Evolutionary conservation across 2,329 filamentous ascomycete species (phyloP), one percentile per base, ranked within the genome.

Genomic region (Cladosporium sp.): DNA sequence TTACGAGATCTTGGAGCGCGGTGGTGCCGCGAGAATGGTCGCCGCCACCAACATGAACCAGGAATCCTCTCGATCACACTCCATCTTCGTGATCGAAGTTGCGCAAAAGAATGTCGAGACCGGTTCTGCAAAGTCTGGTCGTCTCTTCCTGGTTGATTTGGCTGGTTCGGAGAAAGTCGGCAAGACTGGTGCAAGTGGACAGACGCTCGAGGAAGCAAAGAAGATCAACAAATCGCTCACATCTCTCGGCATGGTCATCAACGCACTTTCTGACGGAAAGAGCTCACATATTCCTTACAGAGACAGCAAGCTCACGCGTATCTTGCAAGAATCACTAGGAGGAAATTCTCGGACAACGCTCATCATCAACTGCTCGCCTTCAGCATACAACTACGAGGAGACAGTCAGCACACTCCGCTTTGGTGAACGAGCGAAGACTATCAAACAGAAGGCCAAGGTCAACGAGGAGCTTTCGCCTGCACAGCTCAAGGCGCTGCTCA

Each of bases 181-280:
- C 77, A 98, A 99, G 86, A 99, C 95, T 34, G 95, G 95, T 73
- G 95, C 95, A 69, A 97, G 92, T 78, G 95, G 95, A 66, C 95
- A 98, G 80, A 98, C 94, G 4, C 85, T 99, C 52, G 95, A 98
- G 79, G 95, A 99, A 79, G 95, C 95, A 68, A 98, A 98, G 85
- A 99, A 99, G 86, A 99, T 99, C 86, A 99, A 99, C 86, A 98
- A 98, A 86, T 97, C 93, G 85, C 86, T 99, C 83, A 97, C 93
- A 82, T 93, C 95, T 65, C 86, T 99, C 68, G 95, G 95, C 74
- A 98, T 97, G 93, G 95, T 98, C 82, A 99, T 99, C 85, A 98
- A 98, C 80, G 88, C 93, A 64, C 83, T 99, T 74, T 97, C 95
- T 2, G 95, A 98, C 78, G 94, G 93, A 77, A 97, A 96, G 91